Percentiles rank a stretch among this genome's conserved stretches.
phyloP scores from a whole-genome alignment of 306 rosid genomes.

The Sophora flavescens region DNA sequence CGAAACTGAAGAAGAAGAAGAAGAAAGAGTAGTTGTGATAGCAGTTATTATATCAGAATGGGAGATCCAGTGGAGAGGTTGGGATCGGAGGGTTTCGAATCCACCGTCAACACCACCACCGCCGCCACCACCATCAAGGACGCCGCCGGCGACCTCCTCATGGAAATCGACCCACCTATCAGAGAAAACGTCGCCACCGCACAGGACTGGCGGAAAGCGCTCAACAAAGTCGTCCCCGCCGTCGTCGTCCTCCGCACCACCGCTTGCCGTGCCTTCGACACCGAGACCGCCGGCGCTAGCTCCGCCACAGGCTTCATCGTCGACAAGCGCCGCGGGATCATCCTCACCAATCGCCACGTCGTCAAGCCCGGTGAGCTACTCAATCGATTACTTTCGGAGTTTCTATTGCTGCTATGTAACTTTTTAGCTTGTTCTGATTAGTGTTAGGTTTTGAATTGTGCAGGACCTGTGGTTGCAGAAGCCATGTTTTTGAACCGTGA shows the following conservation, averaged over 20 bases:
- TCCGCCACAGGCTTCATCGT: conserved; percentile 92
- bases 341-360: conserved; percentile 96
- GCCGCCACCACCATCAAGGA: conserved; percentile 51
- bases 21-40: not conserved
- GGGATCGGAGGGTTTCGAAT: conserved; percentile 65
- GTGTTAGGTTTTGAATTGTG: conserved; percentile 52
- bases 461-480: conserved; percentile 96
- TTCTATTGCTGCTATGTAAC: too few relatives aligned
- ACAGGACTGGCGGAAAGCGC: conserved; percentile 93
- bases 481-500: conserved; percentile 95
- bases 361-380: conserved; percentile 80
- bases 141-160: conserved; percentile 63
- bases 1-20: not conserved
- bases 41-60: conserved; percentile 42
- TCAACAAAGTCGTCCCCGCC: conserved; percentile 84
- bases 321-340: conserved; percentile 93
- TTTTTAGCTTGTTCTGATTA: not conserved
- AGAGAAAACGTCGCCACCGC: conserved; percentile 76
- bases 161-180: conserved; percentile 90
- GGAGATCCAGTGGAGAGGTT: conserved; percentile 66
- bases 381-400: too few relatives aligned
- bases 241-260: conserved; percentile 88
- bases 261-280: conserved; percentile 89
- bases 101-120: conserved; percentile 28
- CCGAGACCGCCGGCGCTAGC: conserved; percentile 90